These are phyloP conservation scores for Nannochloropsis oceanica DNA, from an alignment of 108 stramenopile genomes.

Conservation along the genomic window DNA sequence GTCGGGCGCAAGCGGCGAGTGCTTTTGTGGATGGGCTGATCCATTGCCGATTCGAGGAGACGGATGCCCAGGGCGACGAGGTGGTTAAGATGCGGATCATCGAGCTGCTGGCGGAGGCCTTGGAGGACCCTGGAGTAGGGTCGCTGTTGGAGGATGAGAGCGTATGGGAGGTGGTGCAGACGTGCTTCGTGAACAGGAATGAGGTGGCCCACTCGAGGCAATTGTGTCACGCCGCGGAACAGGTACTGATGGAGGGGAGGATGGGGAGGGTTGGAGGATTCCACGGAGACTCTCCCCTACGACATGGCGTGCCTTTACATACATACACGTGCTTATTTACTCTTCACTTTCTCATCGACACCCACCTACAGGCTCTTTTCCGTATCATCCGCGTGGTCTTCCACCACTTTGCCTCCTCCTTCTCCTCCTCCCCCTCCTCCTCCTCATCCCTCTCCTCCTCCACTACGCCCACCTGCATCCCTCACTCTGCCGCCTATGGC, in stretches of 20 bases:
- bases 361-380: too few species aligned
- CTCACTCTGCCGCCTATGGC: neutral
- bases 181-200: constrained; percentile 13
- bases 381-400: neutral
- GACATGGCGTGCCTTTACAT: too few species aligned
- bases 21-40: constrained; percentile 15
- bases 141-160: constrained; percentile 3
- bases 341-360: too few species aligned
- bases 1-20: neutral
- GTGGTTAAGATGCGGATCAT: constrained; percentile 17
- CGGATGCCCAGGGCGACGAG: constrained; percentile 14
- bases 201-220: too few species aligned
- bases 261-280: too few species aligned
- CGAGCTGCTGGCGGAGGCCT: neutral
- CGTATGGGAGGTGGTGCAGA: constrained; percentile 17
- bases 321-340: too few species aligned
- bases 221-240: neutral
- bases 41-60: constrained; percentile 18
- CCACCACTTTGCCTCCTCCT: neutral
- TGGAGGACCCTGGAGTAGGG: constrained; percentile 9
- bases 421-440: neutral
- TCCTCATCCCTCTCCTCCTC: neutral
- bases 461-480: neutral
- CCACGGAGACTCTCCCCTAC: too few species aligned
- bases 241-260: neutral